Conservation (phyloP, 75 land plant species). For the Cunninghamia lanceolata region DNA sequence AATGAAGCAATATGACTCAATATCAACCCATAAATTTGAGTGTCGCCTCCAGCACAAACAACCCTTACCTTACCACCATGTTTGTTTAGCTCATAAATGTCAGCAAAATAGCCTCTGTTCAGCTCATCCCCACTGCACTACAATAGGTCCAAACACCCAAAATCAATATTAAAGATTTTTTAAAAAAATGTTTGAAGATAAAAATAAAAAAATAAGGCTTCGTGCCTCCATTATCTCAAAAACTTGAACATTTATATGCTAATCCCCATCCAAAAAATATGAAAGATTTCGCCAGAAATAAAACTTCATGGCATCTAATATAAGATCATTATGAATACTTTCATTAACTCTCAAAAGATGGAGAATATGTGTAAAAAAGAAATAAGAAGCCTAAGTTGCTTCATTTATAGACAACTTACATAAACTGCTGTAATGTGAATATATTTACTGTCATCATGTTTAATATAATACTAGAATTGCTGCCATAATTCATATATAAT, state of each 20-base stretch:
- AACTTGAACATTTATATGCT: neutral
- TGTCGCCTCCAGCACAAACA: neutral
- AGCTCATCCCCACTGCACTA: constrained; percentile 71
- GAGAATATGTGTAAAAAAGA: neutral
- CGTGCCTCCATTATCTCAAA: neutral
- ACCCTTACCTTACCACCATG: constrained; percentile 66
- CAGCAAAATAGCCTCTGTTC: constrained; percentile 68
- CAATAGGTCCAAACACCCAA: neutral
- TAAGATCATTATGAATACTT: neutral
- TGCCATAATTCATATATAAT: neutral
- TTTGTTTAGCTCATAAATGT: constrained; percentile 52
- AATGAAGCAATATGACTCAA: neutral
- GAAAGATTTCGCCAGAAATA: neutral
- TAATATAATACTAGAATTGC: neutral
- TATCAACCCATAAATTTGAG: neutral
- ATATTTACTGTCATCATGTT: neutral
- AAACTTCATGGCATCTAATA: neutral
- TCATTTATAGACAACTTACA: neutral
- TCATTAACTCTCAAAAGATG: neutral
- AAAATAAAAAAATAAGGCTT: neutral
- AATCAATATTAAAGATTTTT: neutral
- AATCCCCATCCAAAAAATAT: neutral
- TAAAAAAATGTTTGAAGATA: neutral
- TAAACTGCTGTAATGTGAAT: neutral
- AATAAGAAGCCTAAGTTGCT: neutral